phyloP scores from a whole-genome alignment of 306 rosid species.

The Vigna unguiculata region DNA sequence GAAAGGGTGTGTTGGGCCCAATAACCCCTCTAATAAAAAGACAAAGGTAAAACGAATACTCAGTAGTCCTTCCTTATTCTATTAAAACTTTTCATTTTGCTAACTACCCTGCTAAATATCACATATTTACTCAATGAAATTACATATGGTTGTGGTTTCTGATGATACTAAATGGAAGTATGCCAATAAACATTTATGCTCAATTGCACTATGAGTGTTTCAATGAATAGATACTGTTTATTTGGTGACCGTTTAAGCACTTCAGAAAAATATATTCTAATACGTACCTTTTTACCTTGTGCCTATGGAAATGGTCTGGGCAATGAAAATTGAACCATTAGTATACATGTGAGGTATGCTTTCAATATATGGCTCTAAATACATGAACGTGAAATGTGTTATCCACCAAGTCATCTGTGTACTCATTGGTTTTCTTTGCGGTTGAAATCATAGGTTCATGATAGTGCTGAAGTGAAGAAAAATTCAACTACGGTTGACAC shows the following conservation, averaged over 20 bases:
- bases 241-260: conserved; percentile 8
- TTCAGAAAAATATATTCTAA: not conserved
- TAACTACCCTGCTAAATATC: not conserved
- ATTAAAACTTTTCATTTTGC: not conserved
- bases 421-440: conserved; percentile 33
- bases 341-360: not conserved
- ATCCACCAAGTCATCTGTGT: not conserved
- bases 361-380: conserved; percentile 4
- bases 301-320: not conserved
- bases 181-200: not conserved
- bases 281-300: not conserved
- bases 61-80: conserved; percentile 25
- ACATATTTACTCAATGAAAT: not conserved
- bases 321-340: not conserved
- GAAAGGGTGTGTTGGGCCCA: conserved; percentile 35
- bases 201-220: not conserved
- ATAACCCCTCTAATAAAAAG: conserved; percentile 26
- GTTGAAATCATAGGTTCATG: conserved; percentile 51
- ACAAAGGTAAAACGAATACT: conserved; percentile 49
- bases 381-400: conserved; percentile 14
- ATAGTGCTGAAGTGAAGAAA: conserved; percentile 34
- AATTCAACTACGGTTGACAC: not conserved
- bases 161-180: not conserved
- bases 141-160: not conserved
- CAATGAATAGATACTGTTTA: conserved; percentile 18